Conservation (phyloP, 2,329 filamentous ascomycete genomes). For the Pyrenochaeta sp. region DNA sequence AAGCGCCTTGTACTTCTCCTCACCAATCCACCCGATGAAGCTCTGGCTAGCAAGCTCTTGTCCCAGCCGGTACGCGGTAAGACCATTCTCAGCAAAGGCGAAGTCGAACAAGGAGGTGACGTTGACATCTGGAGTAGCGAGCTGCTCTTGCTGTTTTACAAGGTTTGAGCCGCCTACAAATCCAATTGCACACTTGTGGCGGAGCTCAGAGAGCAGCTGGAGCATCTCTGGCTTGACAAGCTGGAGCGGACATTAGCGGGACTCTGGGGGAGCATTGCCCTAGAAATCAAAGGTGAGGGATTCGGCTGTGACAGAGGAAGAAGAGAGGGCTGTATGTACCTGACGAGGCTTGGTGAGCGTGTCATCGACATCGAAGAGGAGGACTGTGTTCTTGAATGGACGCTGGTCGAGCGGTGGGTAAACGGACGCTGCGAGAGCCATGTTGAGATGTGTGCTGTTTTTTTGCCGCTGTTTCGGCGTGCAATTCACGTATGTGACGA, state of each 20-base stretch:
- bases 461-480: background rate
- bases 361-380: conserved; percentile 95
- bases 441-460: conserved; percentile 21
- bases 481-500: background rate
- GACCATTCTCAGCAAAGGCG: conserved; percentile 96
- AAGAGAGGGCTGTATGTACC: conserved; percentile 55
- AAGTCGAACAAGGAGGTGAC: conserved; percentile 95
- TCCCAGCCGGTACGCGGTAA: conserved; percentile 88
- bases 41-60: conserved; percentile 76
- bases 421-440: conserved; percentile 54
- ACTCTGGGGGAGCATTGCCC: background rate
- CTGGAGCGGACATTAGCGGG: conserved; percentile 54
- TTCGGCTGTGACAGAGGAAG: background rate
- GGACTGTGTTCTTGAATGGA: conserved; percentile 90
- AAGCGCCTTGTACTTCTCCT: conserved; percentile 82
- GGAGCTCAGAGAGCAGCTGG: conserved; percentile 77
- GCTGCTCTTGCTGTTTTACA: conserved; percentile 93
- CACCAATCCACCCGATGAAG: conserved; percentile 93
- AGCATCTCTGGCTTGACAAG: conserved; percentile 82
- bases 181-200: conserved; percentile 87
- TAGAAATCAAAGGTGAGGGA: background rate
- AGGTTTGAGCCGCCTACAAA: conserved; percentile 94
- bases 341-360: conserved; percentile 85
- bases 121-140: conserved; percentile 70
- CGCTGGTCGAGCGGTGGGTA: conserved; percentile 83